These are phyloP conservation scores for Schizosaccharomyces pombe DNA, from an alignment of 805 yeast genomes.

Conservation along the genomic window DNA sequence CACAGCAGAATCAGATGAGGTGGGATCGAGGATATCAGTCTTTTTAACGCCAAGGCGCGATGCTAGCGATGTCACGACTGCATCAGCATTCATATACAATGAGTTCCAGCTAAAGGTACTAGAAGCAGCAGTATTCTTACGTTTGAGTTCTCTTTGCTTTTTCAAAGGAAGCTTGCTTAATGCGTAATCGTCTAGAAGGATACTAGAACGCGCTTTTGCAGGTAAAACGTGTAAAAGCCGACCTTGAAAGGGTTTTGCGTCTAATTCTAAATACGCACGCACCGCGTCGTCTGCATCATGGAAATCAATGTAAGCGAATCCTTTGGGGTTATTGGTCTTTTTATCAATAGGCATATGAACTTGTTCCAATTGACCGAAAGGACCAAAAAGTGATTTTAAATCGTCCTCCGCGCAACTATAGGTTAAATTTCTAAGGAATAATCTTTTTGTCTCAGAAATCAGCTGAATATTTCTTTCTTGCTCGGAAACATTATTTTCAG, in stretches of 20 bases:
- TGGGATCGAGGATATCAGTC: conserved; percentile 67
- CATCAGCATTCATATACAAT: conserved; percentile 63
- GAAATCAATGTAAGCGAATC: conserved; percentile 70
- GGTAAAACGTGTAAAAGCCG: conserved; percentile 74
- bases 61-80: conserved; percentile 79
- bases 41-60: conserved; percentile 59
- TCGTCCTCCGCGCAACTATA: conserved; percentile 65
- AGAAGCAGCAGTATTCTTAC: conserved; percentile 63
- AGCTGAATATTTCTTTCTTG: conserved; percentile 6
- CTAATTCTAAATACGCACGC: conserved; percentile 46
- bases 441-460: conserved; percentile 37
- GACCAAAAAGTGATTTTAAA: conserved; percentile 35
- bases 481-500: conserved; percentile 5
- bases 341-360: conserved; percentile 72
- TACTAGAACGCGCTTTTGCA: conserved; percentile 47
- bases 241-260: conserved; percentile 83
- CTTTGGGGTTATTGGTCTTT: conserved; percentile 73
- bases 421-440: conserved; percentile 67
- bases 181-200: conserved; percentile 73
- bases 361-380: conserved; percentile 57
- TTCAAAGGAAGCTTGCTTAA: conserved; percentile 75
- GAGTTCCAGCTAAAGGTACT: conserved; percentile 90
- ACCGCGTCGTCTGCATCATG: conserved; percentile 48
- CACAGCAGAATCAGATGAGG: conserved; percentile 69
- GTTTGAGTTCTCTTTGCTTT: conserved; percentile 66